Evolutionary conservation across 768 basidiomycete species (phyloP).

Genomic region (Pisolithus tinctorius): DNA sequence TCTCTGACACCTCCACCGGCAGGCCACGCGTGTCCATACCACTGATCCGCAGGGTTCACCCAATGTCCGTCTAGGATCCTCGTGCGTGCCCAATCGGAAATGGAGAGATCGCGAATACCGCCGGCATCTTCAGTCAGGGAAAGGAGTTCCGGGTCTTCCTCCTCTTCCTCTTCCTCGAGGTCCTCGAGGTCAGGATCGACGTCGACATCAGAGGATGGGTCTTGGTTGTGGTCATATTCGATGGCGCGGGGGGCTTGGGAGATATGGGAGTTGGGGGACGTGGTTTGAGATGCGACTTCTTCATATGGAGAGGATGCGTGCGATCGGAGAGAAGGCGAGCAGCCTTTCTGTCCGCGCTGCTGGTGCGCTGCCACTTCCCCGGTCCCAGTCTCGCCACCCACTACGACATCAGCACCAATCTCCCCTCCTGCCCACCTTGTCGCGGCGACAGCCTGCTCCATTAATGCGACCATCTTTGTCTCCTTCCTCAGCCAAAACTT

Average conservation of each 20-base stretch:
- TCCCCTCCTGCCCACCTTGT: slow-evolving; percentile 35
- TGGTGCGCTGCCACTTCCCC: no score
- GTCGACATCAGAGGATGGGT: background rate
- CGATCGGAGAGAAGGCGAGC: slow-evolving; percentile 25
- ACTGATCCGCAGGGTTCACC: slow-evolving; percentile 68
- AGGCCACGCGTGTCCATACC: slow-evolving; percentile 44
- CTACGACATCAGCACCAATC: slow-evolving; percentile 14
- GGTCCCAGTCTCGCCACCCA: background rate
- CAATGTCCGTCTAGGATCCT: slow-evolving; percentile 72
- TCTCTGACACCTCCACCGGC: slow-evolving; percentile 27
- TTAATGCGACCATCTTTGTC: slow-evolving; percentile 61
- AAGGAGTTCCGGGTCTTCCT: slow-evolving; percentile 38
- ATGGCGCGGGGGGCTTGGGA: no score
- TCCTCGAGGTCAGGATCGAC: slow-evolving; percentile 14
- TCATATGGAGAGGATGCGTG: slow-evolving; percentile 28
- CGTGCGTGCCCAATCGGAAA: slow-evolving; percentile 65
- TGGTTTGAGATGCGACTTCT: slow-evolving; percentile 7
- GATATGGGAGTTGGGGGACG: background rate
- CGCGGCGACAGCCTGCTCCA: slow-evolving; percentile 63
- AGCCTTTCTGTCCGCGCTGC: background rate
- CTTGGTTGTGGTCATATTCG: background rate
- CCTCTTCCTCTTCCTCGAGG: slow-evolving; percentile 26
- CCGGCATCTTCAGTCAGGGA: slow-evolving; percentile 41
- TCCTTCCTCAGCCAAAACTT: slow-evolving; percentile 61
- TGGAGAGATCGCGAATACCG: slow-evolving; percentile 46